Evolutionary conservation across 495 filamentous ascomycete genomes (phyloP).

Genomic region (Annulohypoxylon maeteangense): DNA sequence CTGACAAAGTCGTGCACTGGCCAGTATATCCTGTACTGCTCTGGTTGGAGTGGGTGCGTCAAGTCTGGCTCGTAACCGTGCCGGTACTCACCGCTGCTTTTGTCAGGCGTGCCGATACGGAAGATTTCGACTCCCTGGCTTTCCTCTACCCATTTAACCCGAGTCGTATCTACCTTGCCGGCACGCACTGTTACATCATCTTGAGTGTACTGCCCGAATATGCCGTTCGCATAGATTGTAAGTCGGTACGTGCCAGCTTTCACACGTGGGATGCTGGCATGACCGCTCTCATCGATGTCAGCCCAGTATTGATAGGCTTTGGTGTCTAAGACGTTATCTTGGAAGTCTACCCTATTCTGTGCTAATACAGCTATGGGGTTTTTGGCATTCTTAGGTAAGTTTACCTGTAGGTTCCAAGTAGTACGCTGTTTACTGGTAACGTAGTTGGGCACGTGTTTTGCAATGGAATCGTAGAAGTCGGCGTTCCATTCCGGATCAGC

Average conservation of each 20-base stretch:
- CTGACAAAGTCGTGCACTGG: slow-evolving; percentile 62
- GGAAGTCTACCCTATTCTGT: slow-evolving; percentile 63
- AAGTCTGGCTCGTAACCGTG: slow-evolving; percentile 58
- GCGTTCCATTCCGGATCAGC: slow-evolving; percentile 62
- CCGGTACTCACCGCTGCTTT: slow-evolving; percentile 64
- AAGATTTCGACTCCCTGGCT: slow-evolving; percentile 63
- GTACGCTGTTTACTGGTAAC: slow-evolving; percentile 56
- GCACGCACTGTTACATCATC: slow-evolving; percentile 55
- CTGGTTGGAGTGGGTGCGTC: slow-evolving; percentile 58
- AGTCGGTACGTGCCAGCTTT: slow-evolving; percentile 64
- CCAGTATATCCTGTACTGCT: slow-evolving; percentile 65
- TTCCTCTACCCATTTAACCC: slow-evolving; percentile 60
- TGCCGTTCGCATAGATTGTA: slow-evolving; percentile 65
- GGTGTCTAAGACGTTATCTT: slow-evolving; percentile 64
- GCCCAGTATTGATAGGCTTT: slow-evolving; percentile 67
- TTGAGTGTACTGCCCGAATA: slow-evolving; percentile 64
- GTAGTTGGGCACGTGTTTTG: slow-evolving; percentile 64
- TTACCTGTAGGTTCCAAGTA: slow-evolving; percentile 55
- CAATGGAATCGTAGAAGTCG: slow-evolving; percentile 67
- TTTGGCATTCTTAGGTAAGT: slow-evolving; percentile 58
- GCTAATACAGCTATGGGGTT: slow-evolving; percentile 63
- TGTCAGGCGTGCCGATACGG: slow-evolving; percentile 66
- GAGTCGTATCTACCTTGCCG: slow-evolving; percentile 47
- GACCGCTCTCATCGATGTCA: slow-evolving; percentile 58
- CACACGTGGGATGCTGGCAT: slow-evolving; percentile 60